Conservation (phyloP, 371 early-diverging fungal species). For the Lichtheimia hyalospora region DNA sequence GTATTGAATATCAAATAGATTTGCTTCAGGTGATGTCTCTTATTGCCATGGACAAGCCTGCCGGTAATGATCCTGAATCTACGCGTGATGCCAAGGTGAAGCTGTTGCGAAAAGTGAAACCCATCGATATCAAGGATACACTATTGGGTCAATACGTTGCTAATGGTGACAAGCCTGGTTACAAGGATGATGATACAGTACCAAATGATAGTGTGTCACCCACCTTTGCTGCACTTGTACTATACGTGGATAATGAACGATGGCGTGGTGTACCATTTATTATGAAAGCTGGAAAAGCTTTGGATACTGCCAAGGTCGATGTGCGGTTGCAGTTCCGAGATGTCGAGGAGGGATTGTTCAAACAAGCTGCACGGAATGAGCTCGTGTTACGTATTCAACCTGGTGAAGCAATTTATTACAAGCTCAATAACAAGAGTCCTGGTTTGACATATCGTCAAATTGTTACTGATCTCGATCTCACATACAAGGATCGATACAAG, state of each 20-base stretch:
- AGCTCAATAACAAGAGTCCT: conserved; percentile 93
- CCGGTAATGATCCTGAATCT: conserved; percentile 82
- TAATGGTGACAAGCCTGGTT: conserved; percentile 80
- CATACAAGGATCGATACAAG: conserved; percentile 84
- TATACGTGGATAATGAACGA: conserved; percentile 90
- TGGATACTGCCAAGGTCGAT: conserved; percentile 91
- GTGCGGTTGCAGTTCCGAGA: conserved; percentile 95
- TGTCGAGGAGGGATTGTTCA: conserved; percentile 77
- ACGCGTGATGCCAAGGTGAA: conserved; percentile 92
- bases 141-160: conserved; percentile 90
- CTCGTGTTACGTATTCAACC: conserved; percentile 96
- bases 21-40: conserved; percentile 90
- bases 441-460: conserved; percentile 69
- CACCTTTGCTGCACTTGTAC: conserved; percentile 89
- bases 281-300: conserved; percentile 94
- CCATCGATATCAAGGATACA: conserved; percentile 75
- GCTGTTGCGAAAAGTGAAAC: conserved; percentile 79
- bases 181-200: conserved; percentile 90
- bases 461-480: conserved; percentile 90
- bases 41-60: conserved; percentile 92
- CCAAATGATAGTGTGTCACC: conserved; percentile 78
- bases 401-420: conserved; percentile 95
- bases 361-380: conserved; percentile 84
- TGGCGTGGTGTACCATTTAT: conserved; percentile 98
- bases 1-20: conserved; percentile 34